Evolutionary conservation across 805 yeast species (phyloP), one percentile per base, ranked within the genome.

Genomic region (Candida parachauliodes): DNA sequence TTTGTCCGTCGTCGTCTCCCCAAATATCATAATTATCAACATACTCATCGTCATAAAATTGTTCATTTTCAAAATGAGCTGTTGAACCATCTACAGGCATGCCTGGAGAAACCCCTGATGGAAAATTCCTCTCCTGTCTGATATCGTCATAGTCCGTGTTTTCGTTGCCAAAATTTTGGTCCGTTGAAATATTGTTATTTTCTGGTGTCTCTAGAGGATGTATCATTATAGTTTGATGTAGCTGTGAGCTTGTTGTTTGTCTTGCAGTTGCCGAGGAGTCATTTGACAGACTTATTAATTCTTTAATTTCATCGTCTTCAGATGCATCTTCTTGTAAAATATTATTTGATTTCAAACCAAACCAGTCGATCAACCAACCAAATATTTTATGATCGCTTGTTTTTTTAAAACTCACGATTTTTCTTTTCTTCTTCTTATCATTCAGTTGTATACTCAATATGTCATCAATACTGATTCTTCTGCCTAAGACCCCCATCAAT

Each of bases 401-500:
- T 19, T 22, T 34, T 24, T 26, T 18, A 27, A 28, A 31, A 39
- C 42, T 24, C 16, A 30, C 12, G 10, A 22, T 20, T 27, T 24
- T 37, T 15, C 14, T 32, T 17, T 12, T 32, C 16, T 29, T 20
- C n/a, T 18, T 35, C 16, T 20, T 17, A 5, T 17, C 26, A 32
- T 40, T 32, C 40, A 28, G 40, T 20, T 43, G 39, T 17, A 39
- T 27, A 24, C 39, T 34, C 30, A 35, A 28, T 2, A 50, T 52
- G 39, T 73, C 77, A 34, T 75, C 79, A 34, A 65, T 59, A 22
- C 79, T 71, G 35, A 68, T 57, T 43, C 75, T 67, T 42, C 88
- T 65, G 0, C 89, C 89, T 32, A 82, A 66, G 8, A 83, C 75
- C 0, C 82, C 82, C 44, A 63, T 61, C 34, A 70, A 60, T 44